Conservation (phyloP, 768 basidiomycete genomes). For the Boletus coccyginus region DNA sequence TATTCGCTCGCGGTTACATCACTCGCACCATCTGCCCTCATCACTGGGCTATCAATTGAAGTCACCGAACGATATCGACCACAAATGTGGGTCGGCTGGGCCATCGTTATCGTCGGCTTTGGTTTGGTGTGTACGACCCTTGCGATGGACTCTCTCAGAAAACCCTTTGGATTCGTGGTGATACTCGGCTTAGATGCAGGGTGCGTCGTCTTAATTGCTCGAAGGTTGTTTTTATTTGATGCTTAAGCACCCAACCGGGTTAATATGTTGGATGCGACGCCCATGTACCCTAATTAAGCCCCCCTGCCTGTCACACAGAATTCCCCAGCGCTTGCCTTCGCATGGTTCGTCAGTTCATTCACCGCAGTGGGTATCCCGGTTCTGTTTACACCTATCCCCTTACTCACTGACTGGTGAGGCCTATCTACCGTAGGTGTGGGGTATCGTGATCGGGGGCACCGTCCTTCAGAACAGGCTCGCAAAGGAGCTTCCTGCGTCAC, state of each 20-base stretch:
- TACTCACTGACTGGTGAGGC: background rate
- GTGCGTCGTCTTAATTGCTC: background rate
- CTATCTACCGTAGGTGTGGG: slow-evolving; percentile 39
- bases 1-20: background rate
- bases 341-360: background rate
- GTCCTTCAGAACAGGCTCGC: slow-evolving; percentile 49
- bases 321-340: background rate
- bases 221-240: background rate
- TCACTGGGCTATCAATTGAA: background rate
- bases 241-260: background rate
- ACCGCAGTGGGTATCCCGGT: background rate
- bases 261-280: background rate
- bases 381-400: background rate
- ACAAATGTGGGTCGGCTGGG: background rate
- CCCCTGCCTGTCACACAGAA: background rate
- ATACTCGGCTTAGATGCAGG: background rate
- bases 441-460: slow-evolving; percentile 44
- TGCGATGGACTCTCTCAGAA: background rate
- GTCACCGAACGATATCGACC: background rate
- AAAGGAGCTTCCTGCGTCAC: slow-evolving; percentile 37
- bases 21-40: background rate
- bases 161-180: background rate
- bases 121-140: background rate
- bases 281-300: background rate
- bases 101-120: background rate